These are phyloP conservation scores for Sindora glabra DNA, from an alignment of 306 rosid genomes.

Conservation along the genomic window DNA sequence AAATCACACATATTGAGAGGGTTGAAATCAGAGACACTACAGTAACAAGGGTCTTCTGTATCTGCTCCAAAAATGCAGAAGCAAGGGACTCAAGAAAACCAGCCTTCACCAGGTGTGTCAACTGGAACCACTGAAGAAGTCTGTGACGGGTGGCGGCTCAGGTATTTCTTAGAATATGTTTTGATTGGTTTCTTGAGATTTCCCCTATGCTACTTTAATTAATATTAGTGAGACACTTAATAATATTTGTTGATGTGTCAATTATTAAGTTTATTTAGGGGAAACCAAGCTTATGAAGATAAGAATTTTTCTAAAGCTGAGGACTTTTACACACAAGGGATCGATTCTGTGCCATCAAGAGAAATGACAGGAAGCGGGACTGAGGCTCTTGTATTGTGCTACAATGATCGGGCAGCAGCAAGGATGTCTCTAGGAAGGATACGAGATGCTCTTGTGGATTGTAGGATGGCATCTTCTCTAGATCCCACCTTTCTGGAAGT, in stretches of 20 bases:
- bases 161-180: constrained; percentile 32
- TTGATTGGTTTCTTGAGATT: constrained; percentile 2
- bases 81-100: constrained; percentile 33
- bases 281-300: constrained; percentile 64
- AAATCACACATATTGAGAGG: too few species aligned
- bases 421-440: constrained; percentile 71
- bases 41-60: too few species aligned
- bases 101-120: too few species aligned
- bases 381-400: constrained; percentile 68
- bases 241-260: constrained; percentile 7
- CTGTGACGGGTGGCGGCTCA: constrained; percentile 76
- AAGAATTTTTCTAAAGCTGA: constrained; percentile 79
- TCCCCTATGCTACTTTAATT: constrained; percentile 9
- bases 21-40: too few species aligned
- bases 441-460: constrained; percentile 79
- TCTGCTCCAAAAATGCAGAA: too few species aligned
- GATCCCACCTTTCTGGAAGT: constrained; percentile 76
- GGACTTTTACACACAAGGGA: constrained; percentile 70
- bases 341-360: constrained; percentile 54
- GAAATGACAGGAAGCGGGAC: constrained; percentile 52
- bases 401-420: constrained; percentile 88
- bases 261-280: constrained; percentile 43
- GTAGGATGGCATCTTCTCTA: constrained; percentile 48
- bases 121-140: constrained; percentile 35
- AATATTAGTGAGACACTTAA: constrained; percentile 3